Evolutionary conservation across 2,329 filamentous ascomycete genomes (phyloP).

Genomic region (Hypoxylon sp.): DNA sequence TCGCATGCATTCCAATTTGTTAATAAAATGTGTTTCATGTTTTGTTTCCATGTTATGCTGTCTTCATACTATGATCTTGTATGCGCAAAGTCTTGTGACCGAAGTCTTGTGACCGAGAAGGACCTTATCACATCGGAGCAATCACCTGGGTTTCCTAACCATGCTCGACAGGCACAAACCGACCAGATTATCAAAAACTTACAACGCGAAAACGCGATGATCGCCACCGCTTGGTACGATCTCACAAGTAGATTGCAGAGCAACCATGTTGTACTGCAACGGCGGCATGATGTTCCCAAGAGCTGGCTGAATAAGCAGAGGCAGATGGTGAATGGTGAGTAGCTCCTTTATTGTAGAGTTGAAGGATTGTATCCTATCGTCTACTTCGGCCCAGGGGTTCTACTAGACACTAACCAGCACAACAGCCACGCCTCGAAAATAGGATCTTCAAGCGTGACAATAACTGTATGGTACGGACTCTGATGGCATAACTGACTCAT

Average conservation of each 20-base stretch:
- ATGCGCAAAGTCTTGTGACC: slow-evolving; percentile 19
- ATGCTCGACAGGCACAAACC: slow-evolving; percentile 60
- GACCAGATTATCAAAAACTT: slow-evolving; percentile 76
- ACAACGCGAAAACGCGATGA: slow-evolving; percentile 82
- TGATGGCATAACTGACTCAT: slow-evolving; percentile 17
- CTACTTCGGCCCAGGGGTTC: slow-evolving; percentile 1
- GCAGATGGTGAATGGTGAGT: slow-evolving; percentile 74
- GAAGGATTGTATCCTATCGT: not conserved
- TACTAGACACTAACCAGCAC: slow-evolving; percentile 25
- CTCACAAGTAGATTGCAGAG: slow-evolving; percentile 83
- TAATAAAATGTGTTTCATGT: slow-evolving; percentile 26
- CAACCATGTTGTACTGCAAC: slow-evolving; percentile 83
- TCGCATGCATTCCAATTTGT: slow-evolving; percentile 9
- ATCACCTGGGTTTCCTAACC: slow-evolving; percentile 24
- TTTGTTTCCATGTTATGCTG: slow-evolving; percentile 7
- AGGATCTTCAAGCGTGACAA: slow-evolving; percentile 48
- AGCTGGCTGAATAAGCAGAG: slow-evolving; percentile 91
- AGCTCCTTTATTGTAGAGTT: not conserved
- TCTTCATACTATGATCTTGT: slow-evolving; percentile 12
- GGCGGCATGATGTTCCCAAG: slow-evolving; percentile 80
- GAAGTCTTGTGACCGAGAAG: slow-evolving; percentile 14
- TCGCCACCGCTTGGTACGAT: slow-evolving; percentile 89
- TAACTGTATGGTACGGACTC: not conserved
- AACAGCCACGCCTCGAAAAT: slow-evolving; percentile 54
- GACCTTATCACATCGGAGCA: not conserved